Evolutionary conservation across 1,139 yeast species (phyloP), one percentile per base, ranked within the genome.

Genomic region (Sugiyamaella neomexicana): DNA sequence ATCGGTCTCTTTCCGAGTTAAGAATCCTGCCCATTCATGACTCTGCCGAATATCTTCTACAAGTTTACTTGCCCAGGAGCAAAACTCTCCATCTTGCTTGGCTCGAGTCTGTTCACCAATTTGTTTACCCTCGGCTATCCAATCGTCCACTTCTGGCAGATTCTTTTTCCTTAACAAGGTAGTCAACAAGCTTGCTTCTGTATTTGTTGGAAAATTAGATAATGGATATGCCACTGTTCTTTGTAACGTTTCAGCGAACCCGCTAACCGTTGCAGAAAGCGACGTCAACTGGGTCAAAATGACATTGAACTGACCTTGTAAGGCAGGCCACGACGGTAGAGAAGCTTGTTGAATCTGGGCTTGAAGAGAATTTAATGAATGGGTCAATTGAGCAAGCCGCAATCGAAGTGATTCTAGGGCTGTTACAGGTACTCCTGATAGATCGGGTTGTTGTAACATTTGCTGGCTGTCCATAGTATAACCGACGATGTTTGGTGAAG

Each of bases 111-210:
- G 61, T 25, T 71, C 57, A n/a, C 77, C 75, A 20, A 72, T 68
- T 20, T 73, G 75, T 23, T 74, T 71, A 1, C 93, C 90, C 16
- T 76, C 75, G 15, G 78, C 77, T 13, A 89, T 80, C 98, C 97
- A 90, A 46, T 83, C 88, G 54, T 85, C 89, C 1, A 91, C 96
- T 62, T 90, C 97, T 0, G 98, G 98, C 12, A 88, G 74, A 49
- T 87, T 85, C 68, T 91, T 91, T 68, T 90, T 93, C 55, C 98
- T 78, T 58, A 93, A 72, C 59, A 93, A 74, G 0, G 97, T 89
- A 0, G 95, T 86, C 54, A 91, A 74, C 48, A 91, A 75, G 1
- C 89, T 89, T 65, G 87, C 91, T 59, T 89, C 93, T 43, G 88
- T 86, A 1, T 89, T 80, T 0, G 95, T 82, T 2, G 97, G 97